Evolutionary conservation across 352 stramenopile genomes (phyloP), one percentile per base, ranked within the genome.

Genomic region (Phytophthora macrochlamydospora): DNA sequence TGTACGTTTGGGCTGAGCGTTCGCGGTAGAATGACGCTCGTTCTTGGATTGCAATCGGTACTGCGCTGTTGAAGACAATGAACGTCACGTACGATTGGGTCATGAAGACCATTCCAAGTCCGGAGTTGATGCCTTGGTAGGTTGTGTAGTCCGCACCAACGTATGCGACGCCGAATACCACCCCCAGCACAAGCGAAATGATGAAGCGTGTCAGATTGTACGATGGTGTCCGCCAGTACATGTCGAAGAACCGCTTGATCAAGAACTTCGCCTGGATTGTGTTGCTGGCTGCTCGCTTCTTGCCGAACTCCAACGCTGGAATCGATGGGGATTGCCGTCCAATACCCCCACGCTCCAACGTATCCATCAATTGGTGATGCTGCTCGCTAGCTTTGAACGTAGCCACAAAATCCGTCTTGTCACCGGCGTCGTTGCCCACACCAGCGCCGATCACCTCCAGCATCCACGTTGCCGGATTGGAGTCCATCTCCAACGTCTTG

Each of bases 391-490:
- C 40, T 11, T 71, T 44, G 33, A 71, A 71, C 2, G 57, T 4
- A 3, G 30, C 30, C 2, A 57, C 51, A 14, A 71, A 71, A 8
- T 73, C 50, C 1, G 32, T 49, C 7, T 44, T 62, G 12, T 28
- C 53, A 6, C 35, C 24, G 9, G 9, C 58, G 24, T 59, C 51
- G 4, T 76, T 97, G 51, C 31, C 54, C 14, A 74, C 64, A n/a
- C 72, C 75, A 33, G 76, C 79, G 9, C 77, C 75, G 14, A 89
- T 82, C 12, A 78, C 75, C 24, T 87, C 75, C 7, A 97, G 62
- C 86, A 97, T 95, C 87, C 86, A 97, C 37, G 89, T 91, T 12
- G 89, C 88, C 24, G 89, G 89, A 53, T 97, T 97, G 53, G 89
- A 79, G 32, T 78, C 75, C 46, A 64, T 43, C 12, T 80, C 67